Percentiles rank a stretch among this genome's conserved stretches.
Evolutionary conservation across 805 yeast genomes (phyloP).

Genomic region (Candida ponderosae): DNA sequence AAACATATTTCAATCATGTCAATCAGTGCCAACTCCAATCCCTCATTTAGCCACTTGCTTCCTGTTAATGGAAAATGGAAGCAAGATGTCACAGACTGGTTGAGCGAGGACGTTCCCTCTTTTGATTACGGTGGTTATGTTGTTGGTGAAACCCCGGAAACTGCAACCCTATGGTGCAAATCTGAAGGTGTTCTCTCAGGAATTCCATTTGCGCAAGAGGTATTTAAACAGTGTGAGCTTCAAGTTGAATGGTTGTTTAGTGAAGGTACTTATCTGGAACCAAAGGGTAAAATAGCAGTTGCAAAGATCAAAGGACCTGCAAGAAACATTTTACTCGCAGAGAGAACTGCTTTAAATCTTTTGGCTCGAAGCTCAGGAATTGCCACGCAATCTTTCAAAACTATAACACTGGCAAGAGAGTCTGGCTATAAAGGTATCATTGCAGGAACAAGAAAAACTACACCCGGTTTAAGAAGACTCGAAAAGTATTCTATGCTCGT

Average conservation of each 20-base stretch:
- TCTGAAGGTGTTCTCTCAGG: slow-evolving; percentile 77
- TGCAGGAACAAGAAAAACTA: slow-evolving; percentile 96
- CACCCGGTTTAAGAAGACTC: slow-evolving; percentile 84
- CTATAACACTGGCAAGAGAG: slow-evolving; percentile 53
- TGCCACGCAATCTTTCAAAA: slow-evolving; percentile 62
- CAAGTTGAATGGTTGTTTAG: slow-evolving; percentile 61
- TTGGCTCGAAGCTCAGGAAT: slow-evolving; percentile 81
- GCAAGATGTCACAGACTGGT: slow-evolving; percentile 63
- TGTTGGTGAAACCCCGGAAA: slow-evolving; percentile 68
- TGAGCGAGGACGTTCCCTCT: slow-evolving; percentile 85
- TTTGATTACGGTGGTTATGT: slow-evolving; percentile 94
- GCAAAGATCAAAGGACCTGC: slow-evolving; percentile 80
- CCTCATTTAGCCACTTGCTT: slow-evolving; percentile 42
- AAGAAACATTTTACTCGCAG: slow-evolving; percentile 71
- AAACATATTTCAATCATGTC: neutral
- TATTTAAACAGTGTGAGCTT: slow-evolving; percentile 67
- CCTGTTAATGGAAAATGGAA: slow-evolving; percentile 82
- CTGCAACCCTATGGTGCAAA: slow-evolving; percentile 78
- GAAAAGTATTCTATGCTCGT: slow-evolving; percentile 94
- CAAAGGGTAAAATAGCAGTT: slow-evolving; percentile 56
- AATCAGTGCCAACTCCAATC: slow-evolving; percentile 21
- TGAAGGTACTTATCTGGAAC: slow-evolving; percentile 59
- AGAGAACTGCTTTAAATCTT: slow-evolving; percentile 77
- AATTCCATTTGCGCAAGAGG: slow-evolving; percentile 83
- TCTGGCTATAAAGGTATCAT: slow-evolving; percentile 74